phyloP scores from a whole-genome alignment of 805 yeast genomes.

The Wickerhamomyces tratensis region DNA sequence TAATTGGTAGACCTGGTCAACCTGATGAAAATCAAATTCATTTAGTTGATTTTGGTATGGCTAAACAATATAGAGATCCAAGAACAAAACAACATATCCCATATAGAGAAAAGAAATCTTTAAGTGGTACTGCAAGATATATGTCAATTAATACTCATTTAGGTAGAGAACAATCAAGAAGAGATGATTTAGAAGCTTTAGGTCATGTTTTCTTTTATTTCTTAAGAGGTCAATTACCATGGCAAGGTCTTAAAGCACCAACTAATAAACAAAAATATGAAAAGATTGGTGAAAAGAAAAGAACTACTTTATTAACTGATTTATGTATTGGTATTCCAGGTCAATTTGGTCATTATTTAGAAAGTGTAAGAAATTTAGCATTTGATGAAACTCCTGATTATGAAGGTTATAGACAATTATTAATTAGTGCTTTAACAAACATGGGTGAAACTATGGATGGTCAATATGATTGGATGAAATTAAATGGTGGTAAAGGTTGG shows the following conservation, averaged over 20 bases:
- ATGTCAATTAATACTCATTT: constrained; percentile 86
- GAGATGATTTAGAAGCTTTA: constrained; percentile 74
- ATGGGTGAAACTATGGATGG: constrained; percentile 55
- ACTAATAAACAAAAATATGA: constrained; percentile 79
- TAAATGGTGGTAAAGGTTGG: constrained; percentile 79
- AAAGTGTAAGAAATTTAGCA: constrained; percentile 54
- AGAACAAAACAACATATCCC: constrained; percentile 75
- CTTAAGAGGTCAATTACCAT: constrained; percentile 69
- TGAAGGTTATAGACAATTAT: constrained; percentile 49
- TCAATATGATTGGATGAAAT: constrained; percentile 73
- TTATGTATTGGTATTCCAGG: constrained; percentile 54
- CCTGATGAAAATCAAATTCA: constrained; percentile 60
- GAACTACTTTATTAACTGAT: constrained; percentile 54
- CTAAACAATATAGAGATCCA: constrained; percentile 76
- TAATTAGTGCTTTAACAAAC: constrained; percentile 49
- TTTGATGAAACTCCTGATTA: constrained; percentile 80
- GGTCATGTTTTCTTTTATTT: constrained; percentile 81
- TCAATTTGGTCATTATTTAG: constrained; percentile 68
- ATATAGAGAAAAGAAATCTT: constrained; percentile 68
- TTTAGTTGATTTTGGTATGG: constrained; percentile 81
- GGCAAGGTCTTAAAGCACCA: constrained; percentile 88
- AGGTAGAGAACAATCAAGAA: constrained; percentile 74
- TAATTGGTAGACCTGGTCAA: constrained; percentile 53
- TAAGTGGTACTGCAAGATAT: constrained; percentile 80
- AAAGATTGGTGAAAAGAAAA: constrained; percentile 75